Conservation (phyloP, 2,329 filamentous ascomycete genomes). For the Aureobasidium sp. region DNA sequence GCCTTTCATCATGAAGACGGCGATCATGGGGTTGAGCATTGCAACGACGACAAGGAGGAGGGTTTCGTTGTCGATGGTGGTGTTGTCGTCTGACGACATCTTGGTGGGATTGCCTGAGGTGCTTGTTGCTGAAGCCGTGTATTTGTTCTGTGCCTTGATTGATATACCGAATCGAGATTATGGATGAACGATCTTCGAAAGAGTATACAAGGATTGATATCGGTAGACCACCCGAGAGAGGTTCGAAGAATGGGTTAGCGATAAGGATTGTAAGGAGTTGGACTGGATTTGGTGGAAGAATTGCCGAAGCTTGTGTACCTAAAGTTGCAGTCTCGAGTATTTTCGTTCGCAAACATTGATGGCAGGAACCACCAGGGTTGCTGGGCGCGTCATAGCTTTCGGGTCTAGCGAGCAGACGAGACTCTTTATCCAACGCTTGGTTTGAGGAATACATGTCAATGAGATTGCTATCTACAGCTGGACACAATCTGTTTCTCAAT, state of each 20-base stretch:
- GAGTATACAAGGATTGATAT: not conserved
- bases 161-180: not conserved
- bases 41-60: not conserved
- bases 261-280: not conserved
- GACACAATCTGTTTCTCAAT: no score
- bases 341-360: constrained; percentile 2
- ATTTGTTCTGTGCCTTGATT: not conserved
- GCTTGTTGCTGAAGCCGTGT: not conserved
- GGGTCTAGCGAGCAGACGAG: not conserved
- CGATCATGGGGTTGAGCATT: not conserved
- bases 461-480: not conserved
- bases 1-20: not conserved
- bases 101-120: not conserved
- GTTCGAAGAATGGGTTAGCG: not conserved
- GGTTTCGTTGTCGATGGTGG: not conserved
- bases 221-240: no score
- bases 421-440: not conserved
- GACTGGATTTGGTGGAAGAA: not conserved
- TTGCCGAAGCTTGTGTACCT: not conserved
- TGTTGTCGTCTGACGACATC: not conserved
- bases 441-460: not conserved
- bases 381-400: not conserved
- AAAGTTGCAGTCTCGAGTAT: not conserved
- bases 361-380: constrained; percentile 4
- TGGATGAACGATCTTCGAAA: no score